Evolutionary conservation across 768 basidiomycete species (phyloP), one percentile per base, ranked within the genome.

Genomic region (Gloeostereum incarnatum): DNA sequence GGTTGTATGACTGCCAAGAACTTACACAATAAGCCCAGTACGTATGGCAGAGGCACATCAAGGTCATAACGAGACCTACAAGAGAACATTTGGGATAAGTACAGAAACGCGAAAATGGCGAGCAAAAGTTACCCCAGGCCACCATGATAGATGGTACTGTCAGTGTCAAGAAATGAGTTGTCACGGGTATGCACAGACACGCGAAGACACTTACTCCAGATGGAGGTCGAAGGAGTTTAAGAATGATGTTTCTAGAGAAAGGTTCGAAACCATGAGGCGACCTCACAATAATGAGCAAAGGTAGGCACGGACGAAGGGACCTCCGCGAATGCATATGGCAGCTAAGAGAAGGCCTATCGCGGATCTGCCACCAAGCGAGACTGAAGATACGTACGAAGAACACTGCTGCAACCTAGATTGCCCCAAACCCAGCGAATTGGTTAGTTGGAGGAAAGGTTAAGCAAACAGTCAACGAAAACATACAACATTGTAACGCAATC

Each of bases 401-500:
- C n/a, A 59, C 57, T 1, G 57, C 60, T 26, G 60, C 52, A 31
- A 61, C 45, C 59, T 61, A 30, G 27, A 18, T 29, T 31, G 35
- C 58, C 58, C n/a, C n/a, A n/a, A n/a, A n/a, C n/a, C n/a, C n/a
- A 31, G 16, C 20, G 14, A n/a, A 29, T 26, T 20, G 10, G 27
- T 22, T 10, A 11, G 36, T 13, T 25, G 21, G 10, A 45, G 19
- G 10, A 14, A 23, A 13, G 16, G n/a, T 20, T 4, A 26, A 24
- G 7, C 16, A 17, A 2, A 22, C 6, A 37, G 19, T 21, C 8
- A 16, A 18, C 17, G 29, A 8, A 24, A 1, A 50, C 58, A 18
- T 42, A 60, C 58, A 25, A 60, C 47, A 36, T 62, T 62, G 42
- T 62, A 62, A 32, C 53, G 54, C 41, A 62, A 44, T 16, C 60